These are phyloP conservation scores for Ganoderma lucidum DNA, from an alignment of 1,284 basidiomycete genomes.

Conservation along the genomic window DNA sequence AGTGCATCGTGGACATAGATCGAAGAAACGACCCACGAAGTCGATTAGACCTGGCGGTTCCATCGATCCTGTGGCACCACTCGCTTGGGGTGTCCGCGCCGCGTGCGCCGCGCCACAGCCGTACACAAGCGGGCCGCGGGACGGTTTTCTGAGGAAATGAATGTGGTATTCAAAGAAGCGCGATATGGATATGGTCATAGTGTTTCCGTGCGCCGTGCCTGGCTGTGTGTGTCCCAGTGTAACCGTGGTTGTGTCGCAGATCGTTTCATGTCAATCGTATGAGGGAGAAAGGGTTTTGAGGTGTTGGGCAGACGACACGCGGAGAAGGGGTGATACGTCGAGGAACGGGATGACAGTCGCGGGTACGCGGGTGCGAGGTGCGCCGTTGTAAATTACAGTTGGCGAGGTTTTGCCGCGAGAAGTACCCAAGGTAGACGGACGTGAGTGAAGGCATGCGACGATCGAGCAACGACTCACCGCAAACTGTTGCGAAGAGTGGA, in stretches of 20 bases:
- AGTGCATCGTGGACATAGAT: slow-evolving; percentile 17
- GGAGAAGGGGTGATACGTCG: neutral
- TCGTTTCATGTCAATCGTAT: slow-evolving; percentile 7
- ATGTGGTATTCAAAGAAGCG: slow-evolving; percentile 29
- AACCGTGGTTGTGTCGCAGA: slow-evolving; percentile 23
- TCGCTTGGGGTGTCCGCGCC: slow-evolving; percentile 15
- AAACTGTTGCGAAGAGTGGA: slow-evolving; percentile 8
- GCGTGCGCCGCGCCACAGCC: slow-evolving; percentile 11
- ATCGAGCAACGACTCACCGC: slow-evolving; percentile 22
- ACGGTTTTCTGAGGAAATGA: slow-evolving; percentile 27
- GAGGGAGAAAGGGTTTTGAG: neutral
- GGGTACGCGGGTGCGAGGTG: slow-evolving; percentile 11
- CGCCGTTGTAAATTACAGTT: slow-evolving; percentile 8
- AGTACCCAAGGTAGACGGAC: slow-evolving; percentile 15
- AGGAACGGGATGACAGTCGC: slow-evolving; percentile 11
- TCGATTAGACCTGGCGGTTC: slow-evolving; percentile 17
- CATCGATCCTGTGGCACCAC: slow-evolving; percentile 17
- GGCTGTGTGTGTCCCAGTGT: slow-evolving; percentile 29
- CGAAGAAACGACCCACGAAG: slow-evolving; percentile 24
- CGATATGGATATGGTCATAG: slow-evolving; percentile 17
- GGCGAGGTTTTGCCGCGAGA: slow-evolving; percentile 29
- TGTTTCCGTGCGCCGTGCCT: slow-evolving; percentile 19
- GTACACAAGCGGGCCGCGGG: slow-evolving; percentile 25
- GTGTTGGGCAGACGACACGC: neutral
- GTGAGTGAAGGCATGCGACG: slow-evolving; percentile 20